phyloP scores from a whole-genome alignment of 257 asterid species.

The Solanum sejunctum region DNA sequence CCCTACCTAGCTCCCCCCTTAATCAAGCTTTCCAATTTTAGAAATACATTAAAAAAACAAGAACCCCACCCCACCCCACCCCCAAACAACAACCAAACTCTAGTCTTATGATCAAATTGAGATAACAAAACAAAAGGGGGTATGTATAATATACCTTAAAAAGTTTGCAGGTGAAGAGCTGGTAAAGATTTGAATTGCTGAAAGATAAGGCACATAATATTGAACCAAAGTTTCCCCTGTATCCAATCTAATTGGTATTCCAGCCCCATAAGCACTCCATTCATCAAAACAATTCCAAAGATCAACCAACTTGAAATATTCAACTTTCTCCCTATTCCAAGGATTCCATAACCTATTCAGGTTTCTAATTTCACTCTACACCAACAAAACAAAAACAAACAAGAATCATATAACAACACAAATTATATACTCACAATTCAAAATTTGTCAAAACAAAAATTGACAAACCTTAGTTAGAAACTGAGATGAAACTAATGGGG shows the following conservation, averaged over 20 bases:
- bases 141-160: constrained; percentile 37
- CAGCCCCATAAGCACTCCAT: constrained; percentile 95
- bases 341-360: constrained; percentile 93
- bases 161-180: constrained; percentile 54
- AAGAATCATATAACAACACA: not conserved
- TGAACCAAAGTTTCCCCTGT: constrained; percentile 64
- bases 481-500: constrained; percentile 35
- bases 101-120: not conserved
- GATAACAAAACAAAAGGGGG: not conserved
- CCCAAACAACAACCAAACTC: not conserved
- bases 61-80: not conserved
- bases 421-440: not conserved
- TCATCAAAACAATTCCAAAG: constrained; percentile 83
- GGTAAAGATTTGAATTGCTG: constrained; percentile 94
- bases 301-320: constrained; percentile 71
- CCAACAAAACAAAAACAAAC: not conserved
- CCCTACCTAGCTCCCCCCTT: not conserved
- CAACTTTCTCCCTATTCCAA: constrained; percentile 73
- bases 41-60: not conserved
- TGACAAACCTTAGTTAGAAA: constrained; percentile 25
- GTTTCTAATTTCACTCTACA: constrained; percentile 64
- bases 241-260: constrained; percentile 63
- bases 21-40: not conserved
- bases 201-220: constrained; percentile 87
- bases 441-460: not conserved